Conservation (phyloP, 1,139 yeast genomes). For the Yamadazyma trypodendri region DNA sequence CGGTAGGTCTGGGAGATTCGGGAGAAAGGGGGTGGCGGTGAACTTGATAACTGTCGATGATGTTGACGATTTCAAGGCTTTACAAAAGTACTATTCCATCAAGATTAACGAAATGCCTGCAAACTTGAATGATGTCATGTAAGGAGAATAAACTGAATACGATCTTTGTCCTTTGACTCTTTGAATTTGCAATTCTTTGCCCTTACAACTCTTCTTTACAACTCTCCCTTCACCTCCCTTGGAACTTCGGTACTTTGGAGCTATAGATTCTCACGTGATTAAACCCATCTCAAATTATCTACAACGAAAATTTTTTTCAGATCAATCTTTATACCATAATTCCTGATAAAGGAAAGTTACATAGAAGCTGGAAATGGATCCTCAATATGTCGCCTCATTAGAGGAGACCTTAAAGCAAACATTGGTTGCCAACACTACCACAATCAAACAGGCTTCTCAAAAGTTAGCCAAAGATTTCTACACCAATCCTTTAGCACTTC, state of each 20-base stretch:
- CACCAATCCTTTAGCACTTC: constrained; percentile 67
- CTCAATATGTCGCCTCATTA: constrained; percentile 63
- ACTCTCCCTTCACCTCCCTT: too few relatives aligned
- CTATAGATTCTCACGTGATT: constrained; percentile 3
- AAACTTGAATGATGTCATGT: constrained; percentile 50
- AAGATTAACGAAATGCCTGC: constrained; percentile 88
- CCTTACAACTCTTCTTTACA: too few relatives aligned
- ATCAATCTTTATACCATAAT: neutral
- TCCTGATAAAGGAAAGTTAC: neutral
- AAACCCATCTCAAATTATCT: constrained; percentile 3
- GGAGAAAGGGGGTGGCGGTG: constrained; percentile 93
- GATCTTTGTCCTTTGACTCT: neutral
- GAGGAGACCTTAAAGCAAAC: constrained; percentile 79
- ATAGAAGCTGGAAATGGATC: constrained; percentile 48
- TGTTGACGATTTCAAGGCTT: constrained; percentile 54
- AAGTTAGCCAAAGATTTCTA: constrained; percentile 75
- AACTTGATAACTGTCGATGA: constrained; percentile 81
- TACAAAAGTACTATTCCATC: constrained; percentile 76
- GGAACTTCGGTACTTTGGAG: too few relatives aligned
- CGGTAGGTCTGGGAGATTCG: constrained; percentile 94
- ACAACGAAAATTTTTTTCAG: constrained; percentile 4
- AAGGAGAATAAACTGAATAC: neutral
- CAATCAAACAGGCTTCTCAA: constrained; percentile 80
- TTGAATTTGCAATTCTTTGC: too few relatives aligned
- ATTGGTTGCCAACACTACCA: constrained; percentile 71